Conservation (phyloP, 805 yeast species). For the Cyberlindnera euphorbiiphila region DNA sequence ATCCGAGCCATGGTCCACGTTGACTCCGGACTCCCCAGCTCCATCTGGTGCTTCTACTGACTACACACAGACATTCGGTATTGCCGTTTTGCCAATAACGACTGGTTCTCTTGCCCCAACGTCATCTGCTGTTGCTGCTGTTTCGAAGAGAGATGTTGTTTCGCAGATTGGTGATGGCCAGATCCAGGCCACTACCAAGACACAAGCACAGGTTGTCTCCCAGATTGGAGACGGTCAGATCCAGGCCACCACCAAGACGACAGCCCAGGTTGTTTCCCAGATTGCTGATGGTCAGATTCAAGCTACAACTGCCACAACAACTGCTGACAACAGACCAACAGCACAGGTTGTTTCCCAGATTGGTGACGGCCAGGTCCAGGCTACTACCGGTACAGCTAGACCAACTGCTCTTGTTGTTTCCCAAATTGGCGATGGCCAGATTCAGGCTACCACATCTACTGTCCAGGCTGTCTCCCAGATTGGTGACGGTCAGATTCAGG, state of each 20-base stretch:
- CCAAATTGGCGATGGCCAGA: slow-evolving; percentile 24
- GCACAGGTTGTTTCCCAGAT: slow-evolving; percentile 42
- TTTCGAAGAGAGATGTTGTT: slow-evolving; percentile 39
- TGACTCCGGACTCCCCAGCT: slow-evolving; percentile 38
- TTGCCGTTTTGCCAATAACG: slow-evolving; percentile 36
- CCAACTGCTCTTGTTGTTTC: slow-evolving; percentile 30
- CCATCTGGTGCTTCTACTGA: slow-evolving; percentile 37
- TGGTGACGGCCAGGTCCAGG: slow-evolving; percentile 58
- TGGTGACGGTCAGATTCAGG: slow-evolving; percentile 42
- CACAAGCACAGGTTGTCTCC: slow-evolving; percentile 21
- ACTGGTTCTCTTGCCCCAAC: slow-evolving; percentile 33
- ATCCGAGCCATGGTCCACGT: slow-evolving; percentile 45
- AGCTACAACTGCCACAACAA: slow-evolving; percentile 24
- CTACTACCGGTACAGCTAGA: slow-evolving; percentile 30
- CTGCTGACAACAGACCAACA: slow-evolving; percentile 21
- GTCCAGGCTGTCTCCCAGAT: slow-evolving; percentile 37
- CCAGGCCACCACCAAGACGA: slow-evolving; percentile 27
- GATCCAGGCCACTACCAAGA: slow-evolving; percentile 26
- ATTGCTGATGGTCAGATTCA: slow-evolving; percentile 33
- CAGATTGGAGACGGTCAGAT: slow-evolving; percentile 25
- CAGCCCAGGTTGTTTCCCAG: slow-evolving; percentile 27
- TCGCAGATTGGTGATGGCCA: slow-evolving; percentile 47
- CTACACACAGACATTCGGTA: slow-evolving; percentile 39
- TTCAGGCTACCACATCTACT: slow-evolving; percentile 20
- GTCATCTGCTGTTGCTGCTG: slow-evolving; percentile 16